Evolutionary conservation across 805 yeast genomes (phyloP), one percentile per base, ranked within the genome.

Genomic region (Sporopachydermia lactativora): DNA sequence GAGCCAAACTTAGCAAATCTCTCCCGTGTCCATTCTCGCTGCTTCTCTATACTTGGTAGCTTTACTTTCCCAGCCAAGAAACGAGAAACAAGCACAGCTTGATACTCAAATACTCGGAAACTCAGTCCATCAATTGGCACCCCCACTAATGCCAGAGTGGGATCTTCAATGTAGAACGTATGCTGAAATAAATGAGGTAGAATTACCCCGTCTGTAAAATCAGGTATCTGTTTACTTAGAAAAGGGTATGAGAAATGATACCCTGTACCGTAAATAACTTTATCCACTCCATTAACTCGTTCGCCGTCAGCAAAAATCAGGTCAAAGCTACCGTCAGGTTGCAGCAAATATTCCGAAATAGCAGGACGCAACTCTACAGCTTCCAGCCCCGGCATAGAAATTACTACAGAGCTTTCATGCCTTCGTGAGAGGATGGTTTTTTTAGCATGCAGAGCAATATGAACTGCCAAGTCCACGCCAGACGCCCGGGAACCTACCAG

Each of bases 401-500:
- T 47, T 47, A n/a, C 43, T 43, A 2, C 59, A 49, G 19, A 43
- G 43, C 31, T 57, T 50, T 43, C 48, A 59, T 39, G 55, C 57
- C 45, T 61, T 60, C 17, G 65, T 58, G 48, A 62, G 67, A 37
- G 52, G 46, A 18, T 62, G 47, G 3, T 59, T 45, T 1, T 40
- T 43, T 1, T 65, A 62, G 36, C 43, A 47, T 15, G 39, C 38
- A 16, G 43, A 42, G 39, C n/a, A 8, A 24, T 24, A n/a, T n/a
- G n/a, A n/a, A 8, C n/a, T 24, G 31, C 8, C 8, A 68, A 48
- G 48, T 68, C 70, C 17, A 59, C 56, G 1, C 70, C 58, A 43
- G 67, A 59, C n/a, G 66, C 56, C 19, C 61, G 52, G 3, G 68
- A 64, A 3, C 73, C 75, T 38, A 68, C 55, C 15, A 68, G 51